phyloP scores from a whole-genome alignment of 805 yeast species.

The Lipomyces oligophaga region DNA sequence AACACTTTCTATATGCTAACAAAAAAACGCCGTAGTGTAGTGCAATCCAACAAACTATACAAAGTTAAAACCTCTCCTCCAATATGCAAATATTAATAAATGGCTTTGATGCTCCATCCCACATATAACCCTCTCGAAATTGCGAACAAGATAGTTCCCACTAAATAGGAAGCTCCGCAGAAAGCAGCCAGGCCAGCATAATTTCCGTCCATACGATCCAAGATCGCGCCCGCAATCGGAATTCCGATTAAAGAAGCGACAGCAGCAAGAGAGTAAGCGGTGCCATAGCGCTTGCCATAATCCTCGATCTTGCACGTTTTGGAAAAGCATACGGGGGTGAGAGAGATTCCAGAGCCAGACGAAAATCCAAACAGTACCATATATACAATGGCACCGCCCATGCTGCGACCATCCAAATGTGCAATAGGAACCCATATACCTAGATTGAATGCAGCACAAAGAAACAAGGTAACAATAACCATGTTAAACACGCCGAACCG shows the following conservation, averaged over 20 bases:
- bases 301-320: constrained; percentile 58
- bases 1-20: too few species aligned
- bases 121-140: constrained; percentile 33
- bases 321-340: constrained; percentile 68
- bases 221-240: constrained; percentile 40
- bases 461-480: constrained; percentile 47
- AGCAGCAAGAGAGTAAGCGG: constrained; percentile 50
- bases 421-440: constrained; percentile 63
- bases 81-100: constrained; percentile 6
- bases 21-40: too few species aligned
- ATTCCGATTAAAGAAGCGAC: constrained; percentile 40
- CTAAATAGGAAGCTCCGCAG: constrained; percentile 35
- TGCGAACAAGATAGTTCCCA: constrained; percentile 31
- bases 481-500: constrained; percentile 54
- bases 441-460: constrained; percentile 48
- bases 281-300: constrained; percentile 67
- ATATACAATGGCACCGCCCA: constrained; percentile 48
- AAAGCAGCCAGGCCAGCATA: constrained; percentile 37
- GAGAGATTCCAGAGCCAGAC: constrained; percentile 57
- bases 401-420: constrained; percentile 39
- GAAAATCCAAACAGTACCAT: constrained; percentile 55
- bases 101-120: constrained; percentile 28
- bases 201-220: constrained; percentile 30
- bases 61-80: too few species aligned
- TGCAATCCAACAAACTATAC: too few species aligned